phyloP scores from a whole-genome alignment of 2,329 filamentous ascomycete species.

The Alternaria gaisen region DNA sequence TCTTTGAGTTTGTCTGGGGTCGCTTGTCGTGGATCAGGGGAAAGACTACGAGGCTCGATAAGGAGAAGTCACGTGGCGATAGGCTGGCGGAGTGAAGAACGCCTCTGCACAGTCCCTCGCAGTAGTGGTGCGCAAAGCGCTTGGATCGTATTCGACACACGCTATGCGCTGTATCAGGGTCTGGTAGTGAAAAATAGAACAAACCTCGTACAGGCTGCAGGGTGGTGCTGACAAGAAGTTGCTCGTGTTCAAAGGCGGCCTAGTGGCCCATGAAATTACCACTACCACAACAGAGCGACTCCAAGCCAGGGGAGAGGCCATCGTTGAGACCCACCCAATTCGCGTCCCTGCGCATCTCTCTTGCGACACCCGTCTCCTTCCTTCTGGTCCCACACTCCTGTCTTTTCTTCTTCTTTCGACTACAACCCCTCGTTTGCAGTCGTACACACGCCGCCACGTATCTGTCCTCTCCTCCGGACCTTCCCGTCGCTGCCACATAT shows the following conservation, averaged over 20 bases:
- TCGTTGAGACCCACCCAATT: constrained; percentile 34
- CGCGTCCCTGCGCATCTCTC: constrained; percentile 41
- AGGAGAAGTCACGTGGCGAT: constrained; percentile 28
- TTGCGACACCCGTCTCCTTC: constrained; percentile 30
- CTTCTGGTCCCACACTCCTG: constrained; percentile 24
- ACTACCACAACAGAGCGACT: constrained; percentile 22
- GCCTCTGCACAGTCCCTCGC: neutral
- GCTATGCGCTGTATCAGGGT: neutral
- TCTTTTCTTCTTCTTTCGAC: constrained; percentile 27
- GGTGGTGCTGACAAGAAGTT: constrained; percentile 29
- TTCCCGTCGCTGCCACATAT: constrained; percentile 25
- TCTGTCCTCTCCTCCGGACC: constrained; percentile 27
- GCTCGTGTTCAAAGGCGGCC: constrained; percentile 29
- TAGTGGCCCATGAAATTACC: constrained; percentile 43
- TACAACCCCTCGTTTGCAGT: constrained; percentile 5
- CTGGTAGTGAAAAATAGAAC: constrained; percentile 16
- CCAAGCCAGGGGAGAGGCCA: constrained; percentile 38
- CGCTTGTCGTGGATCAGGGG: constrained; percentile 30
- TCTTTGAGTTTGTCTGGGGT: constrained; percentile 20
- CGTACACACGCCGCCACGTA: constrained; percentile 17
- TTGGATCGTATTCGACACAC: neutral
- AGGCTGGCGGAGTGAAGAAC: constrained; percentile 5
- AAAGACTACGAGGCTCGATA: constrained; percentile 19
- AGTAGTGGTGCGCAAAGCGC: neutral
- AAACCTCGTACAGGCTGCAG: constrained; percentile 13